Evolutionary conservation across 225 moss, liverwort and hornwort genomes (phyloP).

Genomic region (Asterella californica): DNA sequence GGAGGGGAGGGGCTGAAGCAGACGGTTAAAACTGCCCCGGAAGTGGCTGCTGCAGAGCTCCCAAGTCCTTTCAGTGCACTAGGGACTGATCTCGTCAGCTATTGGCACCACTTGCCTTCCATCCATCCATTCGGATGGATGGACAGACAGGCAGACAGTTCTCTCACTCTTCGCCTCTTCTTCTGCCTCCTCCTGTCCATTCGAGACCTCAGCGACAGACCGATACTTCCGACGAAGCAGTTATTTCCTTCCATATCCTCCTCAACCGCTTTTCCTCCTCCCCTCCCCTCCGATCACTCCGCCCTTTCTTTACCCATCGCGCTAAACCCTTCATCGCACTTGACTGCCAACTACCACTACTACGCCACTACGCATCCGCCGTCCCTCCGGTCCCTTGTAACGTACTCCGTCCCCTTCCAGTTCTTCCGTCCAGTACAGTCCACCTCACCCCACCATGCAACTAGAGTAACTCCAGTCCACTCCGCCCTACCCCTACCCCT

Average conservation of each 20-base stretch:
- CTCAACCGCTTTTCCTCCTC: slow-evolving; percentile 16
- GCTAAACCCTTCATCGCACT: slow-evolving; percentile 1
- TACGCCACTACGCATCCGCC: background rate
- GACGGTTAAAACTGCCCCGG: slow-evolving; percentile 39
- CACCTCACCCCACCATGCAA: no score
- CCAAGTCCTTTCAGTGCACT: slow-evolving; percentile 21
- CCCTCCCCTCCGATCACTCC: slow-evolving; percentile 12
- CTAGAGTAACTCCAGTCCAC: no score
- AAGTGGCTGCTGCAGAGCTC: slow-evolving; percentile 8
- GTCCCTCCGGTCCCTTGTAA: no score
- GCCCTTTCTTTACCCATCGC: background rate
- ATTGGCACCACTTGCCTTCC: background rate
- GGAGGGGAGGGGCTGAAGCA: slow-evolving; percentile 9
- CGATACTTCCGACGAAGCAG: slow-evolving; percentile 8
- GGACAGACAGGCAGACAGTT: background rate
- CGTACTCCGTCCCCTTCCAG: background rate
- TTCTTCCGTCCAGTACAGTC: background rate
- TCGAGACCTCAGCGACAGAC: background rate
- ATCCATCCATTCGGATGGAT: background rate
- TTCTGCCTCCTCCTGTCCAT: background rate
- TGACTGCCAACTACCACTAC: background rate
- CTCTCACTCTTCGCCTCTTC: slow-evolving; percentile 9
- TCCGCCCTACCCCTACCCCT: no score
- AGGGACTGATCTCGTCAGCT: background rate
- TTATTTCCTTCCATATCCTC: slow-evolving; percentile 15